These are phyloP conservation scores for Ilex paraguariensis DNA, from an alignment of 305 asterid genomes.

Conservation along the genomic window DNA sequence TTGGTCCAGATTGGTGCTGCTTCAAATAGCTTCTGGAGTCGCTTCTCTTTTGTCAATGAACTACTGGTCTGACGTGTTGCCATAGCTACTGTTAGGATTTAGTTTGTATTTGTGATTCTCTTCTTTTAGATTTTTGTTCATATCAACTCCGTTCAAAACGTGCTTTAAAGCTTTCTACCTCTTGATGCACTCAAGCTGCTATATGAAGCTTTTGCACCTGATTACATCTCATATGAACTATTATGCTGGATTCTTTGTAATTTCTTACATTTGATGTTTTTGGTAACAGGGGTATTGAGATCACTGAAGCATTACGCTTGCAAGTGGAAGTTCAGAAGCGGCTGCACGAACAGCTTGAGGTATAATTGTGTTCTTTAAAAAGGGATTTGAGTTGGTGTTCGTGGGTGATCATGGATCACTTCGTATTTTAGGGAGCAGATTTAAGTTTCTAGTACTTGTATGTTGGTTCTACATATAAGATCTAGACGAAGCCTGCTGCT, in stretches of 20 bases:
- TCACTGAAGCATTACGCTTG: conserved; percentile 78
- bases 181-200: not conserved
- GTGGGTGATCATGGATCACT: not conserved
- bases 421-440: not conserved
- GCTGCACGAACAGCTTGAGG: conserved; percentile 94
- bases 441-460: not conserved
- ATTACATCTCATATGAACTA: not conserved
- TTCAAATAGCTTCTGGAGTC: too few relatives aligned
- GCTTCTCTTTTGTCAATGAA: too few relatives aligned
- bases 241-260: conserved; percentile 8
- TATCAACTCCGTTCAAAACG: too few relatives aligned
- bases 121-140: too few relatives aligned
- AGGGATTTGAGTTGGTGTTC: conserved; percentile 1
- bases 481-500: not conserved
- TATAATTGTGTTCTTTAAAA: conserved; percentile 24
- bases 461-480: not conserved
- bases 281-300: conserved; percentile 67
- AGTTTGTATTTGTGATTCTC: too few relatives aligned
- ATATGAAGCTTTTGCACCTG: not conserved
- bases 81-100: too few relatives aligned
- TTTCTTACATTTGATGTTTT: conserved; percentile 8
- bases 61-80: too few relatives aligned
- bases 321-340: conserved; percentile 94
- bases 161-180: not conserved
- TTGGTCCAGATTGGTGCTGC: too few relatives aligned